Percentiles rank a stretch among this genome's conserved stretches.
These are phyloP conservation scores for Artemisia tridentata DNA, from an alignment of 129 eudicot species.

Conservation along the genomic window DNA sequence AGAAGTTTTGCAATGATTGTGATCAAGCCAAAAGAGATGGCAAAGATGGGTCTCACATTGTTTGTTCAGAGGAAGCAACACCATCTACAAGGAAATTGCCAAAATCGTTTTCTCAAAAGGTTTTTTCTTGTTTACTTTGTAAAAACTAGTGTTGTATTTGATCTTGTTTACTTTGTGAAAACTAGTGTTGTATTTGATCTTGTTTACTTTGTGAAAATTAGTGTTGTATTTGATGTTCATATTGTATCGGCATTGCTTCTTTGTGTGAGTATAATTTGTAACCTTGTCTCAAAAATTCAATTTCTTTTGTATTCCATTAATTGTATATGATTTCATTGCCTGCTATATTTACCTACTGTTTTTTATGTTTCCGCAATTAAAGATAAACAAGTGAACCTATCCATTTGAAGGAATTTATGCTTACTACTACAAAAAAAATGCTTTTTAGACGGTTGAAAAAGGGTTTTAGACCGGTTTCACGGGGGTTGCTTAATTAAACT, in stretches of 20 bases:
- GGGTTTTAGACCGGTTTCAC: no score
- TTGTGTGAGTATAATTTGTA: conserved; percentile 12
- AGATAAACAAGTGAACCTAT: no score
- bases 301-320: not conserved
- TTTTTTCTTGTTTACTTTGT: conserved; percentile 59
- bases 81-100: conserved; percentile 13
- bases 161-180: conserved; percentile 16
- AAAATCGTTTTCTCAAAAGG: conserved; percentile 36
- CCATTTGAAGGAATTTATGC: no score
- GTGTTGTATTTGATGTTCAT: not conserved
- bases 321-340: not conserved
- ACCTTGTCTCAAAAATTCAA: not conserved
- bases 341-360: not conserved
- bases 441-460: no score
- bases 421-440: no score
- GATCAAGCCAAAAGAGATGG: conserved; percentile 51
- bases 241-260: conserved; percentile 14
- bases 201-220: conserved; percentile 26
- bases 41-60: conserved; percentile 54
- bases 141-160: conserved; percentile 19
- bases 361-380: not conserved
- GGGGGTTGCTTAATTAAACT: no score
- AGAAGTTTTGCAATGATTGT: conserved; percentile 56
- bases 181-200: not conserved
- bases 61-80: conserved; percentile 26